Conservation (phyloP, 306 rosid genomes). For the Amphicarpaea edgeworthii region DNA sequence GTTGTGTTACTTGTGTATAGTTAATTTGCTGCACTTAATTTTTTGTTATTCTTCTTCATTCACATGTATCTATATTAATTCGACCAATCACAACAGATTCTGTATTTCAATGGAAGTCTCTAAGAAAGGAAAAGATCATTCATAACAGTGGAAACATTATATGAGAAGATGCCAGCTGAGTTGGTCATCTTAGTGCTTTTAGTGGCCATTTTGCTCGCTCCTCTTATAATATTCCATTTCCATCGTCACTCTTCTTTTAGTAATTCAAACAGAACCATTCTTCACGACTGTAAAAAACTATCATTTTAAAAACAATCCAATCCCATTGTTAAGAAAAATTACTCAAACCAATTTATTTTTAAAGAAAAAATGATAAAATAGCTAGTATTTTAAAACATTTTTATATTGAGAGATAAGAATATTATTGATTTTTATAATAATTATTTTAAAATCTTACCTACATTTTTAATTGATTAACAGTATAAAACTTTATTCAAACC, state of each 20-base stretch:
- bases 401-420: too few relatives aligned
- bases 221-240: neutral
- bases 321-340: neutral
- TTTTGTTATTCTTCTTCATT: neutral
- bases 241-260: neutral
- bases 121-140: neutral
- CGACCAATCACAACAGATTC: neutral
- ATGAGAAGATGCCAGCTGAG: neutral
- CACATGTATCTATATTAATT: neutral
- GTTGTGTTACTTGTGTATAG: too few relatives aligned
- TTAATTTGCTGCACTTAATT: neutral
- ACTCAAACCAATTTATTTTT: neutral
- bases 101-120: neutral
- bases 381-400: too few relatives aligned
- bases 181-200: slow-evolving; percentile 6
- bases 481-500: too few relatives aligned
- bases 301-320: too few relatives aligned
- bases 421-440: too few relatives aligned
- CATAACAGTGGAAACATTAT: slow-evolving; percentile 12
- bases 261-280: neutral
- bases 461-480: too few relatives aligned
- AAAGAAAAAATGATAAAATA: too few relatives aligned
- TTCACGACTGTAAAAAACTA: neutral
- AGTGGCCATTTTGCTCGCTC: slow-evolving; percentile 41
- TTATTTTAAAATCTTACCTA: too few relatives aligned